Percentiles rank a stretch among this genome's conserved stretches.
Evolutionary conservation across 176 grass and related monocot species (phyloP).

Genomic region (Zoysia pacifica): DNA sequence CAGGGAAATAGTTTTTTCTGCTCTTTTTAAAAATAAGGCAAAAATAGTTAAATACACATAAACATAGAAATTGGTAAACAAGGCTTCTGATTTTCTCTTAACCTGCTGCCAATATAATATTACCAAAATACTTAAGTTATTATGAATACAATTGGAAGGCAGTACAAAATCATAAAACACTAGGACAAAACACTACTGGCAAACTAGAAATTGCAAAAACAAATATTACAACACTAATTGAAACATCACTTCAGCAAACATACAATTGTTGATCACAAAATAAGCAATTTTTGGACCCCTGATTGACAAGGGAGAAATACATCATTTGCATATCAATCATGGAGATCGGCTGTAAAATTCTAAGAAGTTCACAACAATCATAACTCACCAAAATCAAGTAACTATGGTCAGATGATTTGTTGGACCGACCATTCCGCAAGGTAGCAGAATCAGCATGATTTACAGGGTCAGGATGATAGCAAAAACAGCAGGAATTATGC

Average conservation of each 20-base stretch:
- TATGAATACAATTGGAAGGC: neutral
- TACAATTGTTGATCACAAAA: neutral
- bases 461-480: neutral
- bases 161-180: neutral
- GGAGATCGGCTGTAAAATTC: neutral
- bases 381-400: conserved; percentile 18
- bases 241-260: neutral
- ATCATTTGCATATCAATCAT: conserved; percentile 13
- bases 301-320: neutral
- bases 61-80: neutral
- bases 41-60: neutral
- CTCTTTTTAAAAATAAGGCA: neutral
- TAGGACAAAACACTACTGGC: neutral
- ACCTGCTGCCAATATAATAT: neutral
- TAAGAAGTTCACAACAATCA: conserved; percentile 3
- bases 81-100: neutral
- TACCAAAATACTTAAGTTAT: neutral
- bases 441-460: neutral
- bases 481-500: neutral
- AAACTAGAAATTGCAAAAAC: neutral
- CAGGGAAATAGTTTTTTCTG: neutral
- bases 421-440: neutral
- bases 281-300: too few species aligned
- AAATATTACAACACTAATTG: neutral
- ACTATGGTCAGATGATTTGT: neutral